Percentiles rank a stretch among this genome's conserved stretches.
phyloP scores from a whole-genome alignment of 1,284 basidiomycete genomes.

The Tausonia pullulans region DNA sequence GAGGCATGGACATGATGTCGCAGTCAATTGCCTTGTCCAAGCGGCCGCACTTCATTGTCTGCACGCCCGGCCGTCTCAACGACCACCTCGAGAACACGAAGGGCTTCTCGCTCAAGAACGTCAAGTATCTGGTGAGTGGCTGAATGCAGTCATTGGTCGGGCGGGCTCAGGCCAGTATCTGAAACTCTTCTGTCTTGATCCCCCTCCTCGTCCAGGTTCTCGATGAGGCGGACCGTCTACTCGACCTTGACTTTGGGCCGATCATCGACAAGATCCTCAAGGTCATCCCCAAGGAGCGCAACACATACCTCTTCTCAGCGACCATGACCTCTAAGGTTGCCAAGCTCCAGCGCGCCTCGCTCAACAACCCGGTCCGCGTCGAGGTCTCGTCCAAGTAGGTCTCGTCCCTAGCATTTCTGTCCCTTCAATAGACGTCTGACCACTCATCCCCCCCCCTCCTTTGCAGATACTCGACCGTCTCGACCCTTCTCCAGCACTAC shows the following conservation, averaged over 20 bases:
- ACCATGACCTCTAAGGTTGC: slow-evolving; percentile 99
- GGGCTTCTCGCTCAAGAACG: slow-evolving; percentile 76
- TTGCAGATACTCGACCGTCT: slow-evolving; percentile 86
- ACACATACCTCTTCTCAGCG: slow-evolving; percentile 93
- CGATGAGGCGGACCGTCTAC: slow-evolving; percentile 91
- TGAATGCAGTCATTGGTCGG: neutral
- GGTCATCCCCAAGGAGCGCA: slow-evolving; percentile 85
- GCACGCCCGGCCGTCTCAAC: slow-evolving; percentile 87
- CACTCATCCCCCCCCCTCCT: neutral
- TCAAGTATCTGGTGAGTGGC: slow-evolving; percentile 74
- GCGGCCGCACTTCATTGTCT: slow-evolving; percentile 87
- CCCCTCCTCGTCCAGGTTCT: slow-evolving; percentile 51
- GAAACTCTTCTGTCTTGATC: neutral
- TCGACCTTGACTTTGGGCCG: slow-evolving; percentile 96
- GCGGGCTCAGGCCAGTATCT: neutral
- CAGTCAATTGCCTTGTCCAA: slow-evolving; percentile 92
- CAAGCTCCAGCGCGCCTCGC: slow-evolving; percentile 90
- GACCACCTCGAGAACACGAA: slow-evolving; percentile 98
- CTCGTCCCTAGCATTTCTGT: neutral
- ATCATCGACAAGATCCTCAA: slow-evolving; percentile 97
- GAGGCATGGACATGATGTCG: slow-evolving; percentile 82
- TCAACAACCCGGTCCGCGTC: slow-evolving; percentile 86
- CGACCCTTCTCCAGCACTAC: slow-evolving; percentile 91
- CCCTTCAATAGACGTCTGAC: neutral
- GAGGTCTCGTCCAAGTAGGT: slow-evolving; percentile 85